Evolutionary conservation across 305 asterid genomes (phyloP), one percentile per base, ranked within the genome.

Genomic region (Galium porrigens): DNA sequence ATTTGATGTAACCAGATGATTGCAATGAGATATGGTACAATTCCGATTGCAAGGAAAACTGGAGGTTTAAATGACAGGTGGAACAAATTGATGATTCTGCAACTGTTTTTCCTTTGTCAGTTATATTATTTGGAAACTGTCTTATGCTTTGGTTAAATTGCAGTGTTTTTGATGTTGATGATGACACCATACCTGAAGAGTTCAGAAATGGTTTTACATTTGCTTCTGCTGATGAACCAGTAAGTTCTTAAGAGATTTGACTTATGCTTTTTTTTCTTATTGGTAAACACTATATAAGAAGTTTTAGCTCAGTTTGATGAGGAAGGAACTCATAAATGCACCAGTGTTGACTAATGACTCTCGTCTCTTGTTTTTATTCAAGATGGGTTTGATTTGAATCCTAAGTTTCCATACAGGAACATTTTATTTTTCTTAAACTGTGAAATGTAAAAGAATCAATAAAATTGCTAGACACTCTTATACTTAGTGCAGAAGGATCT

Each of bases 1-100:
- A 32, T 61, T 53, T 55, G 44, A 3, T 48, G 22, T 75, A 32
- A 73, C 70, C 86, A 92, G 99, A 92, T 92, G 99, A 89, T 92
- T 74, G 95, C 96, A 20, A 89, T 92, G 99, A 82, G 96, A 84
- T 92, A 92, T 73, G 99, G 99, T 51, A 73, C 97, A 1, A 77
- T 92, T 66, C 99, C 99, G 6, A 80, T 92, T 63, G 96, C 80
- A 59, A 82, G 99, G 75, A 89, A 85, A 82, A 92, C 97, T 1
- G 99, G 99, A 9, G 99, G 99, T 70, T 77, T 92, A 61, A 87
- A 89, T 74, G 99, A 92, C 88, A 92, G 97, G 99, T 89, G 55
- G 52, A 69, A 63, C 56, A 67, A 30, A 54, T 44, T 48, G 63
- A 66, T 48, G 30, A 58, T 56, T 58, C 78, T 20, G n/a, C 53